These are phyloP conservation scores for Madurella mycetomatis DNA, from an alignment of 2,329 filamentous ascomycete species.

Conservation along the genomic window DNA sequence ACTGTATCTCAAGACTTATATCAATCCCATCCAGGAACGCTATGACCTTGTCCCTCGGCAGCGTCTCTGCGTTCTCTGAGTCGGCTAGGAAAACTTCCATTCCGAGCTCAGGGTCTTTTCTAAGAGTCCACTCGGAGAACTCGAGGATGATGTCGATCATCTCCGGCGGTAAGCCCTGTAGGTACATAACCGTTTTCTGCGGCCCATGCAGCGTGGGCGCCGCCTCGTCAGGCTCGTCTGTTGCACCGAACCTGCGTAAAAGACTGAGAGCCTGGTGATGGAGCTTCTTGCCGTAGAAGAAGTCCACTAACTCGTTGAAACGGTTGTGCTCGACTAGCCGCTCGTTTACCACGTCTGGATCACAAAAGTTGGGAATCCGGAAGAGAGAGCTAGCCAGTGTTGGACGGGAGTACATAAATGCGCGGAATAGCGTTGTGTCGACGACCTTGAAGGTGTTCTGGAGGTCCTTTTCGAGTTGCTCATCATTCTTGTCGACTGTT, in stretches of 20 bases:
- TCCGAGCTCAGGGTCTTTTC: slow-evolving; percentile 64
- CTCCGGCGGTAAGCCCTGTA: slow-evolving; percentile 83
- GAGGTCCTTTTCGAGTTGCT: slow-evolving; percentile 66
- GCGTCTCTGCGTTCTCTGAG: slow-evolving; percentile 86
- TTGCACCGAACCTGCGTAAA: slow-evolving; percentile 72
- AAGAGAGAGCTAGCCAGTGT: slow-evolving; percentile 84
- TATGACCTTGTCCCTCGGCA: slow-evolving; percentile 73
- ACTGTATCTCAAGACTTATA: slow-evolving; percentile 66
- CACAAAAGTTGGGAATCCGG: slow-evolving; percentile 94
- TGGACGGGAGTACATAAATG: slow-evolving; percentile 89
- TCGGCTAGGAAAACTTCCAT: slow-evolving; percentile 95
- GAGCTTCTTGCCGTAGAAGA: slow-evolving; percentile 90
- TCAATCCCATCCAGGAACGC: slow-evolving; percentile 70
- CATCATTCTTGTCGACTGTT: slow-evolving; percentile 44
- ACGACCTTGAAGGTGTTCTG: slow-evolving; percentile 75
- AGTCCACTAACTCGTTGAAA: slow-evolving; percentile 94
- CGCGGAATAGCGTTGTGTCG: slow-evolving; percentile 89
- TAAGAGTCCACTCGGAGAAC: slow-evolving; percentile 84
- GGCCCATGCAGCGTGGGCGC: slow-evolving; percentile 68
- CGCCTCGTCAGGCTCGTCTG: slow-evolving; percentile 45
- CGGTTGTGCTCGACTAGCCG: slow-evolving; percentile 82
- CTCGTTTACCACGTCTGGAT: slow-evolving; percentile 91
- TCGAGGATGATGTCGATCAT: slow-evolving; percentile 88
- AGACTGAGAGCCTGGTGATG: slow-evolving; percentile 83
- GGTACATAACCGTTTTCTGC: slow-evolving; percentile 76